Conservation (phyloP, 225 moss, liverwort and hornwort genomes). For the Pseudisothecium myosuroides region DNA sequence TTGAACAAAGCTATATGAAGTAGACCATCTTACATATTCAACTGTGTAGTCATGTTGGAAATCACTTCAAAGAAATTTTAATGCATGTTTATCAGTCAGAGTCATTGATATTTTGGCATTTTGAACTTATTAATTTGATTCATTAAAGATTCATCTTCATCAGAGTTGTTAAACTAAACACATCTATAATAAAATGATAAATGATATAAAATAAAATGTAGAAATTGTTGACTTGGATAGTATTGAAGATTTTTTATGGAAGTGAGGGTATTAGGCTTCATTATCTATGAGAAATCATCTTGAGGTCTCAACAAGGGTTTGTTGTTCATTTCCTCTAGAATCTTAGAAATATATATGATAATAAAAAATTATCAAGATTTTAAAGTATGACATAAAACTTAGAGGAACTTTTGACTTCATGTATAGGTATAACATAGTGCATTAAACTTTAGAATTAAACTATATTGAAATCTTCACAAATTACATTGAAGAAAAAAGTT, state of each 20-base stretch:
- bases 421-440: not conserved
- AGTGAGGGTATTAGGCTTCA: not conserved
- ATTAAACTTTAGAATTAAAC: not conserved
- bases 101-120: not conserved
- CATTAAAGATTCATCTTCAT: not conserved
- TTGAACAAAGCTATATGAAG: not conserved
- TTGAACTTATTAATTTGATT: not conserved
- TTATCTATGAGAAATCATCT: not conserved
- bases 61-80: not conserved
- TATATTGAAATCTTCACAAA: not conserved
- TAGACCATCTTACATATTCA: not conserved
- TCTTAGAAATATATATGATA: not conserved
- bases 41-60: not conserved
- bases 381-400: not conserved
- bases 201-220: not conserved
- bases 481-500: not conserved
- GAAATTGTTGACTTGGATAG: not conserved
- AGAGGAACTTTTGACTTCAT: not conserved
- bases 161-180: not conserved
- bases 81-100: rapidly evolving
- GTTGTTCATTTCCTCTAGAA: not conserved
- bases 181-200: not conserved
- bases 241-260: not conserved
- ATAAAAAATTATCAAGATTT: not conserved
- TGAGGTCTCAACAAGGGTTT: not conserved